Conservation (phyloP, 139 green algal species). For the Astrephomene gubernaculifera region DNA sequence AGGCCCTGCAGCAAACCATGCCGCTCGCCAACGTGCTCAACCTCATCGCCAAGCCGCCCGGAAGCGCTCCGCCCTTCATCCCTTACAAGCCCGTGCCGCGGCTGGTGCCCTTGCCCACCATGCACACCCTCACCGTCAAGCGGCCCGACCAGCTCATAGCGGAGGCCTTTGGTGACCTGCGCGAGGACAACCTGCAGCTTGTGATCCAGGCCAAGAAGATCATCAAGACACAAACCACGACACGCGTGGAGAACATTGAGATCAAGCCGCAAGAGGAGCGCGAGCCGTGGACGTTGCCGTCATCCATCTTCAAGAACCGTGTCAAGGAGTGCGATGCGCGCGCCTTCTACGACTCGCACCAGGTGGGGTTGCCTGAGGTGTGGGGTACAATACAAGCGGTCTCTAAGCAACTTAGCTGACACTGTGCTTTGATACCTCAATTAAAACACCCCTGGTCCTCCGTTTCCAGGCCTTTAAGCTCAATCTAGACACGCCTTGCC, state of each 20-base stretch:
- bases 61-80: constrained; percentile 72
- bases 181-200: constrained; percentile 80
- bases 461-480: no score
- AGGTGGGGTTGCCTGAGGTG: no score
- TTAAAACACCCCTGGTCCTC: no score
- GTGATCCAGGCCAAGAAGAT: constrained; percentile 68
- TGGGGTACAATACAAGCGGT: no score
- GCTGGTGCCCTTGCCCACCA: constrained; percentile 74
- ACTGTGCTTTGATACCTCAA: no score
- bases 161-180: constrained; percentile 71
- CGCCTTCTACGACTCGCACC: constrained; percentile 67
- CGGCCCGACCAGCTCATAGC: constrained; percentile 58
- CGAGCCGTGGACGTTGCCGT: constrained; percentile 76
- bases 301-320: constrained; percentile 79
- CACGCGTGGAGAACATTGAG: constrained; percentile 66
- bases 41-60: constrained; percentile 75
- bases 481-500: no score
- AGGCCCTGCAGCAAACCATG: constrained; percentile 84
- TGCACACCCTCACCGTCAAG: constrained; percentile 74
- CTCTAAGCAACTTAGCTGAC: no score
- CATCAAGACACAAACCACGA: constrained; percentile 68
- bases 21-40: constrained; percentile 74
- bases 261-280: constrained; percentile 56
- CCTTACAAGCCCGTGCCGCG: constrained; percentile 79
- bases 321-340: constrained; percentile 71